These are phyloP conservation scores for Apiospora rasikravindrae DNA, from an alignment of 2,329 filamentous ascomycete genomes.

Conservation along the genomic window DNA sequence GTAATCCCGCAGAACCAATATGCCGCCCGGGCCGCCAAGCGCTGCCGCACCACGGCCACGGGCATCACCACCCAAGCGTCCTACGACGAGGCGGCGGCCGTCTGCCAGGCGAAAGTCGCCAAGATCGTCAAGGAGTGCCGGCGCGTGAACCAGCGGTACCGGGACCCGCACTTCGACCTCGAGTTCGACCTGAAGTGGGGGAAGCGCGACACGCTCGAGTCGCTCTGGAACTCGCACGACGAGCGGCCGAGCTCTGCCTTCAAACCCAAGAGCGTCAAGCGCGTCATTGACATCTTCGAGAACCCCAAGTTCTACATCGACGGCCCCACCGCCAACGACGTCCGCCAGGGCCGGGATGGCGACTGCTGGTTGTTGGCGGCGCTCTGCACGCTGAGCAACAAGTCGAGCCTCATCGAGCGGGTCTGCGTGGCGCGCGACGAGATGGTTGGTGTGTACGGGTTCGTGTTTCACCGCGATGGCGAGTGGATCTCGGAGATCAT, in stretches of 20 bases:
- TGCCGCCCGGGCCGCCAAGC: conserved; percentile 63
- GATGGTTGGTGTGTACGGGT: conserved; percentile 80
- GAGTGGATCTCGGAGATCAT: conserved; percentile 70
- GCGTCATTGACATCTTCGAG: conserved; percentile 78
- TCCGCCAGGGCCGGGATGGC: conserved; percentile 77
- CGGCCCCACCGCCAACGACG: conserved; percentile 76
- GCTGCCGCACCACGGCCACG: conserved; percentile 58
- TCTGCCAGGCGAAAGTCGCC: conserved; percentile 69
- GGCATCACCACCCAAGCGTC: conserved; percentile 64
- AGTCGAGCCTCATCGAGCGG: conserved; percentile 71
- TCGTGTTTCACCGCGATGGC: conserved; percentile 82
- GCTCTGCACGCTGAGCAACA: conserved; percentile 77
- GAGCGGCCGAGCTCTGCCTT: conserved; percentile 37
- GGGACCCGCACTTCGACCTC: conserved; percentile 86
- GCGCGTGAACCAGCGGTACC: conserved; percentile 83
- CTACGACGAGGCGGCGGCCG: conserved; percentile 73
- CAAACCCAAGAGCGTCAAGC: conserved; percentile 63
- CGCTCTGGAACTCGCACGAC: conserved; percentile 44
- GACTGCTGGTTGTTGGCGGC: conserved; percentile 90
- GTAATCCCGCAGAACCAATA: conserved; percentile 73
- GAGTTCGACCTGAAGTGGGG: conserved; percentile 73
- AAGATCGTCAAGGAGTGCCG: conserved; percentile 71
- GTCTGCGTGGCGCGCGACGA: conserved; percentile 77
- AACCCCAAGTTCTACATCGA: conserved; percentile 78
- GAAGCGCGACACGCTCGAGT: conserved; percentile 55